A percentile compares a stretch with the other conserved stretches of the same genome.
phyloP scores from a whole-genome alignment of 331 rosid genomes.

The Malus hybrid region DNA sequence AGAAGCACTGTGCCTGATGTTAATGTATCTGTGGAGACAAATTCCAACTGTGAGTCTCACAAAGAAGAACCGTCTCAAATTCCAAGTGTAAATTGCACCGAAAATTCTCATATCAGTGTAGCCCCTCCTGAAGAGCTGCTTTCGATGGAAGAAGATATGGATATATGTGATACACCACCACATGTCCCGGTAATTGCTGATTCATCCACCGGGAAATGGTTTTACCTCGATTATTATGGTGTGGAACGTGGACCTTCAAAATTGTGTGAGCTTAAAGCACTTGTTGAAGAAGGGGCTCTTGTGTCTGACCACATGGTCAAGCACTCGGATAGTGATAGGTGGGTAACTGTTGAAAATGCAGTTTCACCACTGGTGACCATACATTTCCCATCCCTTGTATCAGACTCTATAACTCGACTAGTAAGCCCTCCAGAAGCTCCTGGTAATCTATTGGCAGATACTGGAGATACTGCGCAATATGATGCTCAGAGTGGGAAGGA shows the following conservation, averaged over 20 bases:
- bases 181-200: conserved; percentile 67
- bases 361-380: conserved; percentile 63
- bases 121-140: conserved; percentile 66
- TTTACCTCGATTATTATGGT: conserved; percentile 81
- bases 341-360: conserved; percentile 98
- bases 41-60: conserved; percentile 23
- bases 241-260: conserved; percentile 81
- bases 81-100: conserved; percentile 43
- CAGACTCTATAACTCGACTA: conserved; percentile 68
- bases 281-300: conserved; percentile 79
- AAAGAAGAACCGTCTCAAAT: conserved; percentile 53
- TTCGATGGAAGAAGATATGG: conserved; percentile 99
- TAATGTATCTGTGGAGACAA: conserved; percentile 39
- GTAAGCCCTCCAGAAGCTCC: conserved; percentile 98
- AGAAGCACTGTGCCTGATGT: conserved; percentile 32
- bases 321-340: conserved; percentile 85
- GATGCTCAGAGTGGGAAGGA: conserved; percentile 35
- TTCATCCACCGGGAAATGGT: conserved; percentile 78
- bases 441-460: conserved; percentile 72
- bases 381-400: conserved; percentile 60
- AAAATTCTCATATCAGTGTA: conserved; percentile 33
- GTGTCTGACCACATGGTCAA: conserved; percentile 89
- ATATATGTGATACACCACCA: conserved; percentile 97
- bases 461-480: conserved; percentile 44
- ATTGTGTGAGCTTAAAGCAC: conserved; percentile 67